Evolutionary conservation across 768 basidiomycete genomes (phyloP), one percentile per base, ranked within the genome.

Genomic region (Boletus sensibilis): DNA sequence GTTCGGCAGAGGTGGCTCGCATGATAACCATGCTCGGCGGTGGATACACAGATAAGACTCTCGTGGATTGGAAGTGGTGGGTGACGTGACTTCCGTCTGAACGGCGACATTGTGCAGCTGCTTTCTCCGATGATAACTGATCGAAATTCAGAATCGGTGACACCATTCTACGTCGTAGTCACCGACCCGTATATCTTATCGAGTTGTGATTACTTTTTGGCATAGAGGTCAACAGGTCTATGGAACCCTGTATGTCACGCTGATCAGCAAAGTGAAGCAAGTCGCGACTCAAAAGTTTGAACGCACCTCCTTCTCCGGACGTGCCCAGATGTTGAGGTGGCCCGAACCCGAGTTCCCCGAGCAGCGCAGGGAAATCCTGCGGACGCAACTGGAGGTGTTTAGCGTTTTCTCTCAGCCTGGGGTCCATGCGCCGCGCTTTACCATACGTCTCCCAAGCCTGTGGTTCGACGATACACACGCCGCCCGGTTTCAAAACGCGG

Each of bases 391-490:
- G 66, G 10, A 94, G 72, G 6, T 61, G 69, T 42, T 78, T 81
- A 0, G 78, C 84, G 47, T 82, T 88, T 44, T 87, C 82, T 66
- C 79, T 84, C 42, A 94, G 72, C 56, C 62, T 79, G 78, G 80
- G 72, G 63, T 85, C 76, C 82, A 87, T 84, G 13, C 87, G 80
- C 56, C 78, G 85, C 0, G 89, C 89, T 64, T 92, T 92, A 13
- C 77, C 78, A 63, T 97, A 97, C 0, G 87, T 86, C 5, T 87
- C 85, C 90, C 92, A 94, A 14, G 82, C 78, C 65, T 97, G 94
- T 0, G 91, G 86, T 66, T 97, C 94, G 2, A 97, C 75, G 1
- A 95, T 66, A 52, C 95, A 87, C 1, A 70, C 75, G 4, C 91
- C 91, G 0, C 83, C 86, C 0, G 79, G 72, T n/a, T 71, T 75